Evolutionary conservation across 768 basidiomycete species (phyloP), one percentile per base, ranked within the genome.

Genomic region (Hydnomerulius pinastri): DNA sequence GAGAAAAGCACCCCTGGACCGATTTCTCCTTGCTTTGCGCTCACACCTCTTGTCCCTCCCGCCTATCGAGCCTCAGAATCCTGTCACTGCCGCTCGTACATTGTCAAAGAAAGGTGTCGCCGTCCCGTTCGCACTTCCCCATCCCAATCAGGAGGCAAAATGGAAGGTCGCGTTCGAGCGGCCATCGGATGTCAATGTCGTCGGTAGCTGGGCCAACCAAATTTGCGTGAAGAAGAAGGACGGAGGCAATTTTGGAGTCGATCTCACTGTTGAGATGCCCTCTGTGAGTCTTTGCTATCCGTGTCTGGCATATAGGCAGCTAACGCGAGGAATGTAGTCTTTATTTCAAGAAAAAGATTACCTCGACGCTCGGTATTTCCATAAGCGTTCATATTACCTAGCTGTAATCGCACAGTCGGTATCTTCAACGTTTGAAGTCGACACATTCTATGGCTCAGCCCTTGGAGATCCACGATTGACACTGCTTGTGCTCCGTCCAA

Each of bases 341-440:
- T 73, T 97, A n/a, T 95, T 98, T 62, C 92, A 96, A 73, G 92
- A 95, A 62, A 99, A 98, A 65, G 95, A 98, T 63, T 91, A 92
- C 56, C 74, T 93, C 50, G 87, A 94, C 63, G 81, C 85, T 7
- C 82, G 97, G 10, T 93, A 88, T 66, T 95, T 96, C 65, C 88
- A 95, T 64, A 98, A 98, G 64, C 78, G 91, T 32, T 86, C 92
- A 0, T 93, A 88, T 64, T 99, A 92, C 69, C 79, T 98, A 17
- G 87, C 93, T 6, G 81, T 80, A 4, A 72, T 98, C 38, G 89
- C 90, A 2, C 75, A 79, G 7, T 79, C 81, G 1, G 65, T 93
- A 32, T 71, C 70, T 36, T 68, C 68, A 8, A 65, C 84, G 13
- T 73, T 65, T 15, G 52, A 76, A 12, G 79, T 89, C 3, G 81